Evolutionary conservation across 2,329 filamentous ascomycete genomes (phyloP).

Genomic region (Fusarium chaquense): DNA sequence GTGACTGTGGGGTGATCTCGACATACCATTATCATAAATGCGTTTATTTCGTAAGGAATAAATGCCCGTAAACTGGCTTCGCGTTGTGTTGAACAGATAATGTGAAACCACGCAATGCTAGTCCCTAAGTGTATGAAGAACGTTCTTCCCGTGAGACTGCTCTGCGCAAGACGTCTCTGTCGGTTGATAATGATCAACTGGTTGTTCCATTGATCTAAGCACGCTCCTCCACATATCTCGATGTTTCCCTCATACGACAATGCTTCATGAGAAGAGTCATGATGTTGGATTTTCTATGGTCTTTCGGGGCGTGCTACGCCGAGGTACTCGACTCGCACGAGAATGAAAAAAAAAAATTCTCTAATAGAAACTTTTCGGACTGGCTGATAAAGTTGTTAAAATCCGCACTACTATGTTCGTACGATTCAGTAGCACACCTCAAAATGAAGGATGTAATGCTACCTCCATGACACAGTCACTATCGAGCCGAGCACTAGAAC

Average conservation of each 20-base stretch:
- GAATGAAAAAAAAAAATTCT: not conserved
- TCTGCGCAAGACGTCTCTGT: not conserved
- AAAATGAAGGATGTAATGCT: not conserved
- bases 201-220: too few species aligned
- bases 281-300: not conserved
- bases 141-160: not conserved
- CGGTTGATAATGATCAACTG: too few species aligned
- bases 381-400: not conserved
- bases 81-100: not conserved
- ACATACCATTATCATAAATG: conserved; percentile 51
- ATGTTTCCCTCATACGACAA: not conserved
- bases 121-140: not conserved
- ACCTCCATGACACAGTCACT: not conserved
- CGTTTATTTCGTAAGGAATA: not conserved
- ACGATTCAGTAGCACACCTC: not conserved
- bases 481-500: not conserved
- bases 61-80: not conserved
- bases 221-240: not conserved
- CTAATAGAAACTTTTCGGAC: not conserved
- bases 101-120: not conserved
- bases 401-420: not conserved
- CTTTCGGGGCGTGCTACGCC: not conserved
- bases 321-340: not conserved
- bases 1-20: conserved; percentile 66
- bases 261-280: not conserved